Evolutionary conservation across 345 rosid genomes (phyloP).

Genomic region (Linum lewisii): DNA sequence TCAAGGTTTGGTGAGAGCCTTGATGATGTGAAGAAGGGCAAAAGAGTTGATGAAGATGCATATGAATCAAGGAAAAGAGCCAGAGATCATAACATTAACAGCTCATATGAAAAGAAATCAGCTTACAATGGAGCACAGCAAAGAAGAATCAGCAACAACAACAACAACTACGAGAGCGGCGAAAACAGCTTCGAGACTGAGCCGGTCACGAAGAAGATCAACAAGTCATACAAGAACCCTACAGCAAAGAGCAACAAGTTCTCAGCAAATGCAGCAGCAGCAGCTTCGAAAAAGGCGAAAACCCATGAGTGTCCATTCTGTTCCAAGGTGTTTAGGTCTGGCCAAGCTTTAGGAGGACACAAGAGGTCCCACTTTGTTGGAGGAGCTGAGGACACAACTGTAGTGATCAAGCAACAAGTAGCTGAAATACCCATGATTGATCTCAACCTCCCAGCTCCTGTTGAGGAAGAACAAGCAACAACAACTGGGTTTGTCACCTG

Average conservation of each 20-base stretch:
- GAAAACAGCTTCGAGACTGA: constrained; percentile 44
- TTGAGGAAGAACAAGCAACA: constrained; percentile 31
- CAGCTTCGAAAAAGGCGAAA: constrained; percentile 37
- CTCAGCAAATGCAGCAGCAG: constrained; percentile 20
- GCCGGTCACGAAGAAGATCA: constrained; percentile 18
- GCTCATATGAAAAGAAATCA: too few species aligned
- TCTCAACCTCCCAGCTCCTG: constrained; percentile 84
- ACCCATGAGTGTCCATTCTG: constrained; percentile 88
- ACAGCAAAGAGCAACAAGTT: constrained; percentile 11
- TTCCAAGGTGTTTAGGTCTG: constrained; percentile 75
- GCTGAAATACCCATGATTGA: constrained; percentile 42
- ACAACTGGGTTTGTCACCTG: constrained; percentile 27
- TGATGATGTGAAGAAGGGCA: constrained; percentile 25
- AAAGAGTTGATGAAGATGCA: constrained; percentile 17
- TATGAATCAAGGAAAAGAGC: constrained; percentile 21
- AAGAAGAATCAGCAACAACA: constrained; percentile 27
- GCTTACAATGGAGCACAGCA: constrained; percentile 25
- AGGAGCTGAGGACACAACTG: constrained; percentile 39
- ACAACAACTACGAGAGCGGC: constrained; percentile 38
- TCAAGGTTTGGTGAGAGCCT: constrained; percentile 29
- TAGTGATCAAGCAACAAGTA: constrained; percentile 40
- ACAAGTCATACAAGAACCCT: constrained; percentile 23
- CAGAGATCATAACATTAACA: too few species aligned
- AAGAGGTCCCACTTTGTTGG: constrained; percentile 93
- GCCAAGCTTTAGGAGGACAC: constrained; percentile 94